phyloP scores from a whole-genome alignment of 257 asterid species.

The Capsicum rhomboideum region DNA sequence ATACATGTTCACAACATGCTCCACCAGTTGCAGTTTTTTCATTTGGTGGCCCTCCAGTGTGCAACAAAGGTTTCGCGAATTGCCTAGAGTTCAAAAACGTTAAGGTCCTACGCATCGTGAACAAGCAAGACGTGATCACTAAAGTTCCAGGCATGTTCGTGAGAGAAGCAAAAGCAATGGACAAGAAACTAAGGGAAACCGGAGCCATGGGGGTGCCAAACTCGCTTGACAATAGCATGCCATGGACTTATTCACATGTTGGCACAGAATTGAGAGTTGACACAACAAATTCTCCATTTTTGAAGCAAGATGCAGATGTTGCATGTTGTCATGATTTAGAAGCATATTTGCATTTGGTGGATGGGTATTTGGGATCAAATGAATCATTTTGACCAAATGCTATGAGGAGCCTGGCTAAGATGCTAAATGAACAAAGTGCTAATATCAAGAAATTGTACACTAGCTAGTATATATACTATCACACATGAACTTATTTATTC shows the following conservation, averaged over 20 bases:
- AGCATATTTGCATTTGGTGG: conserved; percentile 82
- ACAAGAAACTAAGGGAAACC: conserved; percentile 37
- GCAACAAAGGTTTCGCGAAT: conserved; percentile 57
- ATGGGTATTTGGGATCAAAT: conserved; percentile 74
- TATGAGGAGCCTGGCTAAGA: conserved; percentile 63
- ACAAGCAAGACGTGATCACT: conserved; percentile 71
- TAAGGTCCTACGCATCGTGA: conserved; percentile 61
- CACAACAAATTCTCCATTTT: conserved; percentile 72
- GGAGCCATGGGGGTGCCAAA: conserved; percentile 27
- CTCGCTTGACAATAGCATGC: conserved; percentile 50
- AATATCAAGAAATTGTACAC: conserved; percentile 71
- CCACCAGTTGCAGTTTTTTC: conserved; percentile 80
- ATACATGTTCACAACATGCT: conserved; percentile 29
- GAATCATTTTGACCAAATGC: conserved; percentile 83
- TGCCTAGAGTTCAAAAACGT: conserved; percentile 35
- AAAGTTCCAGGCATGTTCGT: conserved; percentile 86
- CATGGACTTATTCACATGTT: conserved; percentile 87
- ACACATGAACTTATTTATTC: no score
- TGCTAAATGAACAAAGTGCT: conserved; percentile 62
- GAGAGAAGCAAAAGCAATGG: conserved; percentile 63
- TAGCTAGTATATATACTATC: no score
- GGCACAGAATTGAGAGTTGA: conserved; percentile 67
- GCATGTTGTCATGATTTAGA: conserved; percentile 96
- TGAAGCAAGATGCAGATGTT: conserved; percentile 63
- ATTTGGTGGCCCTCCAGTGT: conserved; percentile 89